These are phyloP conservation scores for Saussurea involucrata DNA, from an alignment of 129 eudicot species.

Conservation along the genomic window DNA sequence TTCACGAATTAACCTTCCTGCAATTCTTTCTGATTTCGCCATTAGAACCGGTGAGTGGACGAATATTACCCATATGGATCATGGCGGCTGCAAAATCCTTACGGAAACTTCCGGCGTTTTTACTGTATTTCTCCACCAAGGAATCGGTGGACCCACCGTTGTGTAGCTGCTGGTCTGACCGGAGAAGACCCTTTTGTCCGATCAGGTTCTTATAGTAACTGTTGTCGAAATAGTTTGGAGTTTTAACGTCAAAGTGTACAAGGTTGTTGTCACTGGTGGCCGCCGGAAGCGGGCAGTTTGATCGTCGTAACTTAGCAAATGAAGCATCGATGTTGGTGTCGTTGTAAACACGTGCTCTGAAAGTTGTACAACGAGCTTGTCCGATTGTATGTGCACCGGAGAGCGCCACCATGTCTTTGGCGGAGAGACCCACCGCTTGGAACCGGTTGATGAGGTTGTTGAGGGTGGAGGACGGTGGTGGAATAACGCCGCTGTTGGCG, in stretches of 20 bases:
- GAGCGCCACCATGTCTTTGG: slow-evolving; percentile 55
- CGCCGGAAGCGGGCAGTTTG: slow-evolving; percentile 14
- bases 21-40: slow-evolving; percentile 45
- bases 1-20: slow-evolving; percentile 21
- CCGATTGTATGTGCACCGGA: slow-evolving; percentile 68
- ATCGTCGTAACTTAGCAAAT: slow-evolving; percentile 28
- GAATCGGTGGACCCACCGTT: slow-evolving; percentile 28
- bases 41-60: slow-evolving; percentile 34
- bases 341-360: slow-evolving; percentile 49
- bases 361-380: slow-evolving; percentile 45
- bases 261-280: slow-evolving; percentile 37
- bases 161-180: slow-evolving; percentile 40
- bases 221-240: slow-evolving; percentile 38
- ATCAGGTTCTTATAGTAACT: slow-evolving; percentile 32
- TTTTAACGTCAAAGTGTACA: slow-evolving; percentile 33
- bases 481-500: slow-evolving; percentile 40
- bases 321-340: slow-evolving; percentile 44
- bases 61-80: slow-evolving; percentile 47
- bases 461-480: slow-evolving; percentile 44
- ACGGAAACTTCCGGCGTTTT: background rate
- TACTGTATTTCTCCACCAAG: slow-evolving; percentile 18
- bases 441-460: slow-evolving; percentile 35
- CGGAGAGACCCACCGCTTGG: slow-evolving; percentile 43
- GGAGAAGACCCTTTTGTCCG: slow-evolving; percentile 32
- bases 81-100: slow-evolving; percentile 37